phyloP scores from a whole-genome alignment of 2,329 filamentous ascomycete genomes.

The Zymoseptoria pseudotritici region DNA sequence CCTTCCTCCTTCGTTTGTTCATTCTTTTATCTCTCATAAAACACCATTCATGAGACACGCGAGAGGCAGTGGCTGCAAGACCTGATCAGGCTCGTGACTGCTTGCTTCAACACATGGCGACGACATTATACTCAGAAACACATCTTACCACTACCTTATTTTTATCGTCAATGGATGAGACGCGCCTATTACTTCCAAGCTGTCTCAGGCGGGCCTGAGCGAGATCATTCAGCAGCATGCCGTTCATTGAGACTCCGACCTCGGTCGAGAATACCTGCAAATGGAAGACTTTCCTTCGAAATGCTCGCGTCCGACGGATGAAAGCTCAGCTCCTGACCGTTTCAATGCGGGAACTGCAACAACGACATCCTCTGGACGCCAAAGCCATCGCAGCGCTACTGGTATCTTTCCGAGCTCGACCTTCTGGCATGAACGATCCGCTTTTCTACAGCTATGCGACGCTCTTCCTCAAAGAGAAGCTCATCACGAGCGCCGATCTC shows the following conservation, averaged over 20 bases:
- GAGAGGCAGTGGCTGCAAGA: not conserved
- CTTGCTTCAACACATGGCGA: not conserved
- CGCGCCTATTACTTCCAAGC: not conserved
- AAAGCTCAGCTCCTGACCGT: slow-evolving; percentile 2
- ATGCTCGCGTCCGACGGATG: slow-evolving; percentile 1
- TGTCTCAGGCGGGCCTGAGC: not conserved
- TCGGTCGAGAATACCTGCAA: slow-evolving; percentile 1
- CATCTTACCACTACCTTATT: too few relatives aligned
- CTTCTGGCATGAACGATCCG: slow-evolving; percentile 22
- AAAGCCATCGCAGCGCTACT: slow-evolving; percentile 18
- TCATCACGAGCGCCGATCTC: slow-evolving; percentile 22
- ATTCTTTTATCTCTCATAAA: not conserved
- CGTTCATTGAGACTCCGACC: not conserved
- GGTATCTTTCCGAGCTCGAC: slow-evolving; percentile 17
- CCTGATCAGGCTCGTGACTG: not conserved
- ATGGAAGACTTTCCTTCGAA: slow-evolving; percentile 8
- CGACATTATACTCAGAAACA: too few relatives aligned
- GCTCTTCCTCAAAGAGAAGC: slow-evolving; percentile 17
- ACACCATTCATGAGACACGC: not conserved
- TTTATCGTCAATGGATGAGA: too few relatives aligned
- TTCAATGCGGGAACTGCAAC: slow-evolving; percentile 14
- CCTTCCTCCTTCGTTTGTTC: not conserved
- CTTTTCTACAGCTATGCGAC: slow-evolving; percentile 24
- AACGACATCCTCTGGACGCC: slow-evolving; percentile 6
- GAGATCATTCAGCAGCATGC: not conserved